These are phyloP conservation scores for Saccharomyces mikatae DNA, from an alignment of 805 yeast species.

Conservation along the genomic window DNA sequence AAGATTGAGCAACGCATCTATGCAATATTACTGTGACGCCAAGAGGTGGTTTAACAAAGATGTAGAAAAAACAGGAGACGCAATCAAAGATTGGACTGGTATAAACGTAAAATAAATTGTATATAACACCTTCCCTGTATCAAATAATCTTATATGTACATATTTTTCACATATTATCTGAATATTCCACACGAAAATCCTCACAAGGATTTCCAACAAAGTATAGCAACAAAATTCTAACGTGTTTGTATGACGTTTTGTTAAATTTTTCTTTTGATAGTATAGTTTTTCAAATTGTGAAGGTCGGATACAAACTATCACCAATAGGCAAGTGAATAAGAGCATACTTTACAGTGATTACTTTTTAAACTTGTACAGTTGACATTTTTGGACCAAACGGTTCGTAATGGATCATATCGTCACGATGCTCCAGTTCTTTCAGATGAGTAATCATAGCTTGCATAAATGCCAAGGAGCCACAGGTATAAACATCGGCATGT, in stretches of 20 bases:
- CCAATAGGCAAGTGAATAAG: background rate
- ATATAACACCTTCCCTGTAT: background rate
- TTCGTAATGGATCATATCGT: constrained; percentile 26
- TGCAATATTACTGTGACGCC: background rate
- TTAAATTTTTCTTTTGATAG: background rate
- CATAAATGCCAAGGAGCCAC: constrained; percentile 28
- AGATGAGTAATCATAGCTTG: constrained; percentile 19
- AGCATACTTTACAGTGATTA: background rate
- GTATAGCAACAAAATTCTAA: background rate
- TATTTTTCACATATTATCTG: background rate
- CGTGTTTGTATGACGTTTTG: background rate
- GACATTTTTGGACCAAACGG: constrained; percentile 32
- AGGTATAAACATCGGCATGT: constrained; percentile 27
- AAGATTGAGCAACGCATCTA: background rate
- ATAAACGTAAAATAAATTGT: constrained; percentile 12
- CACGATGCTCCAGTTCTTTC: constrained; percentile 15
- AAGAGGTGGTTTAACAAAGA: background rate
- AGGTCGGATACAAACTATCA: background rate
- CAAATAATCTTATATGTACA: background rate
- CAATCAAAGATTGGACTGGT: constrained; percentile 19
- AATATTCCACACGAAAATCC: background rate
- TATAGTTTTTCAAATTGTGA: background rate
- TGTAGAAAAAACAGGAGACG: constrained; percentile 4
- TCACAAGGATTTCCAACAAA: background rate
- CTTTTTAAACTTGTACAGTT: constrained; percentile 15